Evolutionary conservation across 495 filamentous ascomycete genomes (phyloP), one percentile per base, ranked within the genome.

Genomic region (Astrocystis sublimbata): DNA sequence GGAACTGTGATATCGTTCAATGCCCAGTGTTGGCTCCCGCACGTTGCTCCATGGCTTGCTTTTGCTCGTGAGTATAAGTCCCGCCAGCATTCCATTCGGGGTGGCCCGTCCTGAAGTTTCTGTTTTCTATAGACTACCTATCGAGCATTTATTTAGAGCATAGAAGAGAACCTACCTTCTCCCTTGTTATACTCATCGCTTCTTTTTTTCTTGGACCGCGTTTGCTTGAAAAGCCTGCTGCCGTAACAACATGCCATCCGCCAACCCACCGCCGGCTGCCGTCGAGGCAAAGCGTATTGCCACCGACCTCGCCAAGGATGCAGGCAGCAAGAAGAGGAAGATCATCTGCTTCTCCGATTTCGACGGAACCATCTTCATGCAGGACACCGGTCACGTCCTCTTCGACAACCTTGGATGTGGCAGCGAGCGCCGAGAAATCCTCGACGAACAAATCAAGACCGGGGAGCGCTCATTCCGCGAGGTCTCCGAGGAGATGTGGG

Each of bases 401-500:
- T 87, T 90, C 73, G 87, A 90, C 67, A 74, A 75, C 65, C 80
- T 86, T 61, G 88, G 88, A 60, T 90, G 87, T 74, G 87, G 88
- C 58, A 71, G 73, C 5, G 69, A 78, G 30, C 80, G 79, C 40
- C 79, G 87, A 26, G 67, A 83, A 51, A 71, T 81, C 42, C 83
- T 90, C 24, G 88, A 90, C 58, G 76, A 82, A 47, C 84, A 90
- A 63, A 89, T 91, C 70, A 83, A 88, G 57, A 79, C 77, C 9
- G 88, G 88, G 59, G 81, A 86, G 69, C 81, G 87, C 8, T 85
- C 86, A 0, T 90, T 90, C 77, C 78, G 86, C 30, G 88, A 90
- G n/a, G 86, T 86, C 28, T 89, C 87, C 3, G 88, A 90, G 59
- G 88, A 90, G 69, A 90, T 90, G 88, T 90, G 87, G 88, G 84